Conservation (phyloP, 495 filamentous ascomycete genomes). For the Endocarpon pusillum region DNA sequence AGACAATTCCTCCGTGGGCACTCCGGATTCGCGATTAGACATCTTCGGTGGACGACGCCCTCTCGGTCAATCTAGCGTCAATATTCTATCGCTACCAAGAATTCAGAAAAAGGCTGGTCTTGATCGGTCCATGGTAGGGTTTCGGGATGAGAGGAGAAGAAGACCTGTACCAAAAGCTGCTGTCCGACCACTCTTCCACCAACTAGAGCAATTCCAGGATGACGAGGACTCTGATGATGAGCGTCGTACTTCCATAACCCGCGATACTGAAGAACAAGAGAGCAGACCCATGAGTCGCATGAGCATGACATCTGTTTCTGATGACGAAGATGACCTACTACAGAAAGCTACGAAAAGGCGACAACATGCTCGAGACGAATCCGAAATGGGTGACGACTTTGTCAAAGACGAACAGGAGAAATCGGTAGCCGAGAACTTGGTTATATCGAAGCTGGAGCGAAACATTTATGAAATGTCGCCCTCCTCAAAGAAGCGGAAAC, state of each 20-base stretch:
- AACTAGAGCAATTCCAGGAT: conserved; percentile 35
- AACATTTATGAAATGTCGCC: conserved; percentile 16
- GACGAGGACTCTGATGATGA: conserved; percentile 48
- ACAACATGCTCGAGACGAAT: background rate
- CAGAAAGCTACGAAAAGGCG: background rate
- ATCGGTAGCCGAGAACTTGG: background rate
- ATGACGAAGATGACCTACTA: conserved; percentile 34
- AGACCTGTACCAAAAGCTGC: conserved; percentile 33
- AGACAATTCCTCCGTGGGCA: conserved; percentile 39
- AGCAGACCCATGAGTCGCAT: conserved; percentile 66
- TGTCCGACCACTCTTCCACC: conserved; percentile 39
- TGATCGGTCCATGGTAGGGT: conserved; percentile 45
- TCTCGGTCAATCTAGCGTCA: conserved; percentile 26
- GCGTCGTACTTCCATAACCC: conserved; percentile 35
- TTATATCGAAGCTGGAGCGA: conserved; percentile 1
- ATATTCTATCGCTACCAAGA: conserved; percentile 49
- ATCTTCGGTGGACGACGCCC: conserved; percentile 13
- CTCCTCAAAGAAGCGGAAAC: conserved; percentile 51
- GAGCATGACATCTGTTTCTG: conserved; percentile 46
- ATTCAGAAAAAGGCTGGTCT: conserved; percentile 49
- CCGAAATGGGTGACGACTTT: no score
- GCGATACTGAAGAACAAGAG: conserved; percentile 69
- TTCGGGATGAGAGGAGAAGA: conserved; percentile 61
- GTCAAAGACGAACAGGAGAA: background rate
- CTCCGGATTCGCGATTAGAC: conserved; percentile 45